Conservation (phyloP, 2,329 filamentous ascomycete genomes). For the Xylaria sp. region DNA sequence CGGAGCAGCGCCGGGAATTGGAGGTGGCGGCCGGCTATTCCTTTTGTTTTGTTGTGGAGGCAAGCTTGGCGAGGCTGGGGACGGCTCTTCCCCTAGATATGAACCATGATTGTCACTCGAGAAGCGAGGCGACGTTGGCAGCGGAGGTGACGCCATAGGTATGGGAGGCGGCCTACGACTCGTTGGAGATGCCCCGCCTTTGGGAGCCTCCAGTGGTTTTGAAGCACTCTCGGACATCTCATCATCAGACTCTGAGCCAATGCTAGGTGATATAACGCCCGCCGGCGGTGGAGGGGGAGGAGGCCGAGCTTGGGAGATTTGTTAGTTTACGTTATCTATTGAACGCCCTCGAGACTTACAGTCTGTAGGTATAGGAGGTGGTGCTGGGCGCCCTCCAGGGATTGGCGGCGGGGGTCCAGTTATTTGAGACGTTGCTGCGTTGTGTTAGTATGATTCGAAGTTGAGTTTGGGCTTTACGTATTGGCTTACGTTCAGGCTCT, state of each 20-base stretch:
- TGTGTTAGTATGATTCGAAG: constrained; percentile 40
- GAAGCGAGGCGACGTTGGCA: constrained; percentile 58
- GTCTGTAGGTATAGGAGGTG: constrained; percentile 69
- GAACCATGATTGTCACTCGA: constrained; percentile 50
- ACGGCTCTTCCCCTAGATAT: constrained; percentile 52
- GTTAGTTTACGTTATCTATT: constrained; percentile 41
- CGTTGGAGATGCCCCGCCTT: constrained; percentile 53
- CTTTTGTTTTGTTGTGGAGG: constrained; percentile 61
- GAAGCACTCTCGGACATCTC: constrained; percentile 73
- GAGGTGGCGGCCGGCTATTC: constrained; percentile 67
- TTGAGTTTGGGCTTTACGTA: constrained; percentile 31
- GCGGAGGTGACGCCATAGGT: constrained; percentile 58
- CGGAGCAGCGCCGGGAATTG: constrained; percentile 68
- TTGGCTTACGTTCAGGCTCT: constrained; percentile 46
- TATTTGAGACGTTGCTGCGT: constrained; percentile 48
- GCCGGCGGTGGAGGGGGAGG: constrained; percentile 64
- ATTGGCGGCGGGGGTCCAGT: constrained; percentile 57
- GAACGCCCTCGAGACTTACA: constrained; percentile 60
- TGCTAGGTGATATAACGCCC: constrained; percentile 71
- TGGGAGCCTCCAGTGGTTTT: constrained; percentile 56
- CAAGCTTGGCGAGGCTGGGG: constrained; percentile 54
- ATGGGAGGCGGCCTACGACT: constrained; percentile 57
- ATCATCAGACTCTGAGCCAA: constrained; percentile 89
- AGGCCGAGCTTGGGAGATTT: constrained; percentile 64
- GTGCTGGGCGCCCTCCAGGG: constrained; percentile 63